Evolutionary conservation across 305 asterid genomes (phyloP).

Genomic region (Fraxinus sp.): DNA sequence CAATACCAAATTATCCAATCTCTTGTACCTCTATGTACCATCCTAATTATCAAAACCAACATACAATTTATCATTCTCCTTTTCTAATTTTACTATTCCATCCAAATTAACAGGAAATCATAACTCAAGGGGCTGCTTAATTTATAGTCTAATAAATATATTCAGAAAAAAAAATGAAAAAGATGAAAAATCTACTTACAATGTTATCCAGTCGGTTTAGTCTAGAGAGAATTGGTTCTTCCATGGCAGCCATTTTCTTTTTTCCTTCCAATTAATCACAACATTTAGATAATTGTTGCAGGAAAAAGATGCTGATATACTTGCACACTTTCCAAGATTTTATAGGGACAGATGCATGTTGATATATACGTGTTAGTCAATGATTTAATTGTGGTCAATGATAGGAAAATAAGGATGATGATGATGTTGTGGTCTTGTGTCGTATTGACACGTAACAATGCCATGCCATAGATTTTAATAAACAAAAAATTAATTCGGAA

Average conservation of each 20-base stretch:
- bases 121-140: background rate
- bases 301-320: background rate
- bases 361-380: background rate
- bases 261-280: background rate
- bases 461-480: background rate
- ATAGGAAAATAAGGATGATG: background rate
- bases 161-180: background rate
- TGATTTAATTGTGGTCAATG: background rate
- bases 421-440: background rate
- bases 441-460: background rate
- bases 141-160: background rate
- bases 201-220: conserved; percentile 15
- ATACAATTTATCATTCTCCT: background rate
- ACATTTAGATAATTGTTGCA: background rate
- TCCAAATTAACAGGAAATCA: background rate
- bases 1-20: background rate
- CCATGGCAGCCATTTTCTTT: background rate
- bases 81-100: background rate
- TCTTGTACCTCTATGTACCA: background rate
- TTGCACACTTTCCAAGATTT: background rate
- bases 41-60: background rate
- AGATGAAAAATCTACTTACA: background rate
- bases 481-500: background rate
- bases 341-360: background rate
- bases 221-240: conserved; percentile 18